Conservation (phyloP, 2,329 filamentous ascomycete genomes). For the Aspergillus sp. region DNA sequence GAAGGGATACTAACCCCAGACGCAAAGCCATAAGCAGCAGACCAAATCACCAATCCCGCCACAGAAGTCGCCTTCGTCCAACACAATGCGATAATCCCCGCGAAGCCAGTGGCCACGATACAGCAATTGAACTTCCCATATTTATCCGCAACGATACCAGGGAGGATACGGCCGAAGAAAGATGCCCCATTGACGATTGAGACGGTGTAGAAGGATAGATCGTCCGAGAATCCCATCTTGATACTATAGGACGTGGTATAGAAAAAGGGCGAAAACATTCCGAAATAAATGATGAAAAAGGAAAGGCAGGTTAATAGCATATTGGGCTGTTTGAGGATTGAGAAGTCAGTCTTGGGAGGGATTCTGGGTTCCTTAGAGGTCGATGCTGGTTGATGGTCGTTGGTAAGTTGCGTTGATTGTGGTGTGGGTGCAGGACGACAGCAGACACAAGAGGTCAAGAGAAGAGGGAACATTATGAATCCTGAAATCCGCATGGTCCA, state of each 20-base stretch:
- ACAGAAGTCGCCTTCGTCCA: slow-evolving; percentile 39
- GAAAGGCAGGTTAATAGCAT: slow-evolving; percentile 23
- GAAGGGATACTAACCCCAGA: slow-evolving; percentile 32
- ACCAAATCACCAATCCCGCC: slow-evolving; percentile 41
- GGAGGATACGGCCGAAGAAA: slow-evolving; percentile 31
- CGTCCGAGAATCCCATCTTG: slow-evolving; percentile 19
- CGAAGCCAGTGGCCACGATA: slow-evolving; percentile 21
- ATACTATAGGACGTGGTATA: slow-evolving; percentile 27
- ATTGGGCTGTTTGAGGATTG: slow-evolving; percentile 16
- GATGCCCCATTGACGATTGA: slow-evolving; percentile 34
- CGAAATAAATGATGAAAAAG: slow-evolving; percentile 32
- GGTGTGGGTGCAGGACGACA: slow-evolving; percentile 6
- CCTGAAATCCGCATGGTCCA: slow-evolving; percentile 37
- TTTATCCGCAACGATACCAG: slow-evolving; percentile 30
- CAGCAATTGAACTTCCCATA: slow-evolving; percentile 29
- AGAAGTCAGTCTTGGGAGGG: slow-evolving; percentile 8
- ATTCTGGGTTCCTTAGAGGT: slow-evolving; percentile 2
- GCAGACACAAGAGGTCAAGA: slow-evolving; percentile 23
- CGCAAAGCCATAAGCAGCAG: slow-evolving; percentile 41
- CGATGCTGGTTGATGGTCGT: background rate
- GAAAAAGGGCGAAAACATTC: slow-evolving; percentile 37
- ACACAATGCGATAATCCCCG: slow-evolving; percentile 39
- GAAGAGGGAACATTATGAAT: slow-evolving; percentile 36
- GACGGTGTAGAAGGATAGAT: slow-evolving; percentile 32
- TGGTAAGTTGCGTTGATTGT: background rate